Evolutionary conservation across 139 green algal species (phyloP), one percentile per base, ranked within the genome.

Genomic region (Asterochloris sp.): DNA sequence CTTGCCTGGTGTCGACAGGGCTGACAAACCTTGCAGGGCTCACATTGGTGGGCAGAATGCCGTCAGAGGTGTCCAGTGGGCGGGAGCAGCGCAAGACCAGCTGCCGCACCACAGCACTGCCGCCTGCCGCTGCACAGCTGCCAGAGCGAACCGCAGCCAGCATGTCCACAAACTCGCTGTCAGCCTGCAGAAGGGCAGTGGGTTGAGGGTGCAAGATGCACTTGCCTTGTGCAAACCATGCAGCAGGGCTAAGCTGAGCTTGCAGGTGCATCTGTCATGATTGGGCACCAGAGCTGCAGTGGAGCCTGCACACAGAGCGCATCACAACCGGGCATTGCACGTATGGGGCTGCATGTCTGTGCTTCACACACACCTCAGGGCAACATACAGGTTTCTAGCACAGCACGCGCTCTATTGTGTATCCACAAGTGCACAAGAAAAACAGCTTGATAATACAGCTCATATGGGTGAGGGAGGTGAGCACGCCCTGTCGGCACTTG

Each of bases 31-130:
- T 6, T 54, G 38, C 38, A 54, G 71, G 24, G 23, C 76, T 27
- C 24, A 77, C 82, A 64, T 83, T 83, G 10, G 91, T 94, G 14
- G 91, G 90, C 73, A 90, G 38, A 81, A 94, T 92, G 75, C 90
- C 90, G 82, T 94, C 87, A 24, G 85, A 73, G 12, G 78, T 73
- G 24, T 84, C 71, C 69, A 94, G 85, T 69, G 88, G 84, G 24
- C 85, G 81, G 23, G 38, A 60, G 84, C 90, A 93, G 0, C 67
- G 69, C 61, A 11, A n/a, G 54, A 85, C 67, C 73, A 83, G 78
- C 47, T 76, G 38, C 24, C 64, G 66, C 66, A 90, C 71, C 66
- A 86, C 74, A 13, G 64, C 54, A 14, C 15, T 62, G 27, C 67
- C 86, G 54, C 76, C 27, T 63, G 74, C 38, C 78, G 75, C 21